Base-by-base conservation (phyloP, 345 rosid species). In the Bruguiera sexangula region DNA sequence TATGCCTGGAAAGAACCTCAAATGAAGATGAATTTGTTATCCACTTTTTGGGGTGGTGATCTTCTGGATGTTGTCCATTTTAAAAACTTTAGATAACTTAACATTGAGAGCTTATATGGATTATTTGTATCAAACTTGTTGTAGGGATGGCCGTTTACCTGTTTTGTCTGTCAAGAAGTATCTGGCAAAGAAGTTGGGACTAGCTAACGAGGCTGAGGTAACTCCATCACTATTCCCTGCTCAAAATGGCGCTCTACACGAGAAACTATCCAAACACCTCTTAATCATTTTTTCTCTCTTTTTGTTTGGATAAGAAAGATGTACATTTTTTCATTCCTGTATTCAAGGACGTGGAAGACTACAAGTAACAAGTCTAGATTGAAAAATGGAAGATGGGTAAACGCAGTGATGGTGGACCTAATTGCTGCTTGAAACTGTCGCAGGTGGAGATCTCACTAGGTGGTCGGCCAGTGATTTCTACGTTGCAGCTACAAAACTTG, bases 381-480 rank as follows among this genome's bases (percentile, higher is more conserved):
- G 48, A 39, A 39, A 39, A 9, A 55, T 55, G 59, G 30, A n/a
- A 22, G n/a, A 22, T n/a, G 59, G 20, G 29, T 22, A 9, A 15
- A 36, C 36, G 2, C 39, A 18, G 34, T 51, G 58, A 58, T 54
- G 61, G 37, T 58, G 61, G 39, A 2, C 20, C 51, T 3, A 9
- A 39, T 43, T 61, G 18, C 20, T 50, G 24, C 62, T 63, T 11
- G 53, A 26, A 48, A 50, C 54, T 69, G 55, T 10, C 50, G 36
- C 73, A 85, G 95, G 91, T 89, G 62, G 85, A 84, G 75, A 73
- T 89, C 60, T 80, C 54, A 20, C 21, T 85, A 69, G 43, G 65
- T 56, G 72, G 86, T 9, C 80, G 76, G 75, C 83, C 86, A 3
- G 57, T 87, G 68, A 60, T 50, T 60, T 66, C 90, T 0, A 63